phyloP scores from a whole-genome alignment of 768 basidiomycete genomes.

The Amanita thiersii region DNA sequence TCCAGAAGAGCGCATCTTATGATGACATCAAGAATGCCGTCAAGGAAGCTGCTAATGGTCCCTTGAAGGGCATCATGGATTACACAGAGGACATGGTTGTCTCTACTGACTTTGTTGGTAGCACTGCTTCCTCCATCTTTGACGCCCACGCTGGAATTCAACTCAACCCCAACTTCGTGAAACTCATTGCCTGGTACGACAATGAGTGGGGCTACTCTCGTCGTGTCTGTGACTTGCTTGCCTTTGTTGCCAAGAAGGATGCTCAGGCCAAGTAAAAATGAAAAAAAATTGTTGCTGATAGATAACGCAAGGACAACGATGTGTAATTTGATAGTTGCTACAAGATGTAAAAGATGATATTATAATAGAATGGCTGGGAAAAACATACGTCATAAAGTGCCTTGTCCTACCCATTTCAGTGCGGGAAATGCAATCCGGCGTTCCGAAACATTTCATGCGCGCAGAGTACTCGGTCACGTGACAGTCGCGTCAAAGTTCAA shows the following conservation, averaged over 20 bases:
- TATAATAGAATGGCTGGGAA: too few relatives aligned
- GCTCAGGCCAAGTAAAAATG: slow-evolving; percentile 16
- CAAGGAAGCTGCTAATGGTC: slow-evolving; percentile 61
- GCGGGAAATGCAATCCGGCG: too few relatives aligned
- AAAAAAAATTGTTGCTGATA: background rate
- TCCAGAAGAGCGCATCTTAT: slow-evolving; percentile 73
- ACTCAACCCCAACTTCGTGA: slow-evolving; percentile 84
- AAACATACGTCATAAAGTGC: too few relatives aligned
- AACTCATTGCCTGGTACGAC: slow-evolving; percentile 93
- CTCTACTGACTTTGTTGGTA: slow-evolving; percentile 80
- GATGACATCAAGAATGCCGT: slow-evolving; percentile 77
- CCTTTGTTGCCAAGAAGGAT: slow-evolving; percentile 65
- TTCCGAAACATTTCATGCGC: too few relatives aligned
- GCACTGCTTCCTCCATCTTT: slow-evolving; percentile 73
- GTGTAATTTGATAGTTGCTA: too few relatives aligned
- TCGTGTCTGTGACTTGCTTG: slow-evolving; percentile 81
- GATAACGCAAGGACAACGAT: background rate
- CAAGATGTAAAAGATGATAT: too few relatives aligned
- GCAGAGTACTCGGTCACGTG: slow-evolving; percentile 11
- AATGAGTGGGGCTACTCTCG: slow-evolving; percentile 89
- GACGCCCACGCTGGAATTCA: slow-evolving; percentile 83
- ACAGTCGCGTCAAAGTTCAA: slow-evolving; percentile 11
- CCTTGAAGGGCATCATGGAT: slow-evolving; percentile 57
- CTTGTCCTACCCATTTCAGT: background rate
- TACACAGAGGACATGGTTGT: slow-evolving; percentile 90